Evolutionary conservation across 2,329 filamentous ascomycete genomes (phyloP).

Genomic region (Fusarium neocosmosporiellum): DNA sequence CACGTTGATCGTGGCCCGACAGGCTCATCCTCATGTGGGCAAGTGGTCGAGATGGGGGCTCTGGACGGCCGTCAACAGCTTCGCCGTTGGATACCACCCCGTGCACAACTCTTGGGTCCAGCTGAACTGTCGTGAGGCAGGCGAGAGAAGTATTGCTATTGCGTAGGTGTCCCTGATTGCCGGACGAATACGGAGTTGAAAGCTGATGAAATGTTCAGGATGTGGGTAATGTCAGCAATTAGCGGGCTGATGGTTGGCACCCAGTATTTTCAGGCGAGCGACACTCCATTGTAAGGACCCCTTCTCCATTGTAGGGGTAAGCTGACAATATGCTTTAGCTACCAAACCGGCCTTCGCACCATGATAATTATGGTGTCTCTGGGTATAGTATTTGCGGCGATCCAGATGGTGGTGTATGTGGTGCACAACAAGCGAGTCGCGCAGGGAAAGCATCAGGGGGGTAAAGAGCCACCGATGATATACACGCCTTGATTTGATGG

Average conservation of each 20-base stretch:
- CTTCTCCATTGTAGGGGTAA: neutral
- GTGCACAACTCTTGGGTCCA: constrained; percentile 64
- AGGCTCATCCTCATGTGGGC: constrained; percentile 50
- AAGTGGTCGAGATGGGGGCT: constrained; percentile 20
- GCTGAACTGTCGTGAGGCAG: constrained; percentile 57
- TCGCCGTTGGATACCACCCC: constrained; percentile 63
- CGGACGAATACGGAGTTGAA: constrained; percentile 22
- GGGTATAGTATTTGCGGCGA: neutral
- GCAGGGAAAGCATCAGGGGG: constrained; percentile 22
- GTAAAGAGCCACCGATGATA: neutral
- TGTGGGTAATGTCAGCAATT: constrained; percentile 61
- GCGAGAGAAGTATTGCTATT: constrained; percentile 60
- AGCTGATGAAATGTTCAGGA: constrained; percentile 46
- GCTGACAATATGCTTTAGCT: neutral
- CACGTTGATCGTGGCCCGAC: constrained; percentile 54
- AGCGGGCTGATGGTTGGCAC: constrained; percentile 61
- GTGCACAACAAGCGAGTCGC: constrained; percentile 7
- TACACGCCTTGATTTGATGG: constrained; percentile 1
- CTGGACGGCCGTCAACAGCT: constrained; percentile 61
- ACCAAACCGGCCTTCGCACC: neutral
- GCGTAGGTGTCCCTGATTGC: neutral
- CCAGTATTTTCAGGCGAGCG: constrained; percentile 56
- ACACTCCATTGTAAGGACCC: constrained; percentile 48
- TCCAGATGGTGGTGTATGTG: neutral
- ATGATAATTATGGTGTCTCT: constrained; percentile 11